Evolutionary conservation across 768 basidiomycete species (phyloP).

Genomic region (Amanita rubescens): DNA sequence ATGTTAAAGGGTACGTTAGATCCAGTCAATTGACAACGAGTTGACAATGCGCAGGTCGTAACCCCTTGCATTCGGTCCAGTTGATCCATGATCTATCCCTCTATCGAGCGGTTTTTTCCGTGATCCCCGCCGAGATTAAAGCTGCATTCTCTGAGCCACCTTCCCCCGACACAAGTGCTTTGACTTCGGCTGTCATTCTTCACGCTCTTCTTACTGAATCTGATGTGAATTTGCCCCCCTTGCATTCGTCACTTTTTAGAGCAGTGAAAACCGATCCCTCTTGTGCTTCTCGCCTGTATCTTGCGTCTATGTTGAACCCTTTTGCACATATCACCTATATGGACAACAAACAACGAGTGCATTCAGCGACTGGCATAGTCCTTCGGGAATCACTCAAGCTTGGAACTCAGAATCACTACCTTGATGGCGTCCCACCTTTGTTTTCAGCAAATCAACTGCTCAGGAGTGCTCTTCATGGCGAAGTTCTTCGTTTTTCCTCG

Average conservation of each 20-base stretch:
- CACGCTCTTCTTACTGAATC: slow-evolving; percentile 32
- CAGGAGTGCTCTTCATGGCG: slow-evolving; percentile 25
- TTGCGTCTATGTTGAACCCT: slow-evolving; percentile 73
- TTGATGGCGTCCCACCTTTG: slow-evolving; percentile 66
- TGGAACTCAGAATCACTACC: slow-evolving; percentile 67
- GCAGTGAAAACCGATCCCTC: slow-evolving; percentile 29
- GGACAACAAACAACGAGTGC: slow-evolving; percentile 57
- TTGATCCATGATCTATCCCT: slow-evolving; percentile 71
- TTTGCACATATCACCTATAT: slow-evolving; percentile 50
- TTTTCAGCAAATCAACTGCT: slow-evolving; percentile 49
- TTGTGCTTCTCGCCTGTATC: slow-evolving; percentile 57
- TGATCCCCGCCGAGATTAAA: slow-evolving; percentile 38
- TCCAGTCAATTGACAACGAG: slow-evolving; percentile 1
- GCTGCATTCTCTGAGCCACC: slow-evolving; percentile 38
- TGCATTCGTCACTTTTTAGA: slow-evolving; percentile 43
- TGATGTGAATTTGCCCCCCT: slow-evolving; percentile 25
- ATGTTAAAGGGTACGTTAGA: slow-evolving; percentile 74
- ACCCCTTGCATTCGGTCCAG: slow-evolving; percentile 67
- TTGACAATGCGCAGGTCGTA: slow-evolving; percentile 40
- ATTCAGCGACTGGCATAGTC: slow-evolving; percentile 56
- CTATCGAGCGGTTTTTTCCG: slow-evolving; percentile 57
- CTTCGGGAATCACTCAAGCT: slow-evolving; percentile 83
- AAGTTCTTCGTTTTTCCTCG: slow-evolving; percentile 30
- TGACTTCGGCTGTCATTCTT: slow-evolving; percentile 56
- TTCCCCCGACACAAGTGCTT: slow-evolving; percentile 31